Conservation (phyloP, 2,329 filamentous ascomycete genomes). For the Metarhizium guizhouense region DNA sequence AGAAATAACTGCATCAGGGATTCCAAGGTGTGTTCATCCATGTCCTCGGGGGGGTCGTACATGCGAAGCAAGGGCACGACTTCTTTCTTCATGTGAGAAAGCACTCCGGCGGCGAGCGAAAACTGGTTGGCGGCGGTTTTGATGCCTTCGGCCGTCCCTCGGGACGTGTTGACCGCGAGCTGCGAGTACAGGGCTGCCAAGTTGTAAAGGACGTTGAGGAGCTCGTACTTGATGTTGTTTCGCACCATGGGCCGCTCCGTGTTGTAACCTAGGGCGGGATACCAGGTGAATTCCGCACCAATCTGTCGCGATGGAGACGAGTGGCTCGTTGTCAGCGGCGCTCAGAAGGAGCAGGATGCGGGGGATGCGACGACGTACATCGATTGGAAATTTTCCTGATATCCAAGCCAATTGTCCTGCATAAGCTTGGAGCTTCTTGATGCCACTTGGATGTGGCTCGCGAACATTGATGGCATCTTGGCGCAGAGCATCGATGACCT, state of each 20-base stretch:
- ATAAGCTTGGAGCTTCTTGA: constrained; percentile 83
- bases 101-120: constrained; percentile 75
- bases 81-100: constrained; percentile 66
- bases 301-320: constrained; percentile 42
- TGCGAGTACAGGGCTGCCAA: constrained; percentile 90
- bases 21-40: constrained; percentile 83
- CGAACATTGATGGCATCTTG: constrained; percentile 80
- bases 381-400: constrained; percentile 89
- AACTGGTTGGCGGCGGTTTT: constrained; percentile 87
- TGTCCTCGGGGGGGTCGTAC: constrained; percentile 82
- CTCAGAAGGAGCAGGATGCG: neutral
- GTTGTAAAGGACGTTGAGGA: constrained; percentile 89
- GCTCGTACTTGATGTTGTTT: constrained; percentile 69
- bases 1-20: constrained; percentile 76
- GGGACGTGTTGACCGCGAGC: constrained; percentile 72
- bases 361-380: constrained; percentile 40
- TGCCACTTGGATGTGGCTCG: constrained; percentile 79
- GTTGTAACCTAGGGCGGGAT: constrained; percentile 86
- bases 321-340: constrained; percentile 1
- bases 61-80: constrained; percentile 75
- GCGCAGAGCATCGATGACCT: constrained; percentile 75
- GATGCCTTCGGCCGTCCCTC: constrained; percentile 70
- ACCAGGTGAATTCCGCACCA: constrained; percentile 94
- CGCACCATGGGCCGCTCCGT: constrained; percentile 60
- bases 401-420: constrained; percentile 91